A percentile compares a stretch with the other conserved stretches of the same genome.
Conservation (phyloP, 148 eudicot genomes). For the Cornus kousa region DNA sequence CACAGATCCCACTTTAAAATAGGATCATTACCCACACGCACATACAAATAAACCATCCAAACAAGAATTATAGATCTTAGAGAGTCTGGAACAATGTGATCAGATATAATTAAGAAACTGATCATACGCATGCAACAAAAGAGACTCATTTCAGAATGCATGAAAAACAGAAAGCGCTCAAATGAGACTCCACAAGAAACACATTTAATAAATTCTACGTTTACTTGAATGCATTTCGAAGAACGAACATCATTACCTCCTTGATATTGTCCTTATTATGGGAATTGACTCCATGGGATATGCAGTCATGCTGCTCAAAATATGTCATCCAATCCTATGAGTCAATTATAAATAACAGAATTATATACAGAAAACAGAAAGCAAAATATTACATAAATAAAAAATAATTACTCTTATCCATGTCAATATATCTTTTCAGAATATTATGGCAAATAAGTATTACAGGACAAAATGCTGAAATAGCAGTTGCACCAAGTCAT, state of each 20-base stretch:
- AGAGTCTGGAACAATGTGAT: background rate
- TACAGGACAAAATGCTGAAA: background rate
- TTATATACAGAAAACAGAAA: background rate
- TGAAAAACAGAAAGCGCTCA: background rate
- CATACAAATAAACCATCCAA: background rate
- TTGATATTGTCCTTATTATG: conserved; percentile 68
- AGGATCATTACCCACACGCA: background rate
- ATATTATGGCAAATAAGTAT: background rate
- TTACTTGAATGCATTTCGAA: conserved; percentile 2
- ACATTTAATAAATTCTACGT: background rate
- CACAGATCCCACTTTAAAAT: background rate
- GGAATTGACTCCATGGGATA: conserved; percentile 53
- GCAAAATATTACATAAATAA: background rate
- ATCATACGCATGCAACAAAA: background rate
- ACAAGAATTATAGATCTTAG: background rate
- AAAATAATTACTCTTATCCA: background rate
- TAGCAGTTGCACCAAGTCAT: background rate
- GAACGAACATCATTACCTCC: conserved; percentile 42
- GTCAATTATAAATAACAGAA: conserved; percentile 9
- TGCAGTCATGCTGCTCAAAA: conserved; percentile 35
- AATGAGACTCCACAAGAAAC: background rate
- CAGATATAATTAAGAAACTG: background rate
- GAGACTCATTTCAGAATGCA: background rate
- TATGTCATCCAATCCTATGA: conserved; percentile 52
- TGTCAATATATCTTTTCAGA: background rate